A percentile compares a stretch with the other conserved stretches of the same genome.
Conservation (phyloP, 306 rosid genomes). For the Lathyrus sativus region DNA sequence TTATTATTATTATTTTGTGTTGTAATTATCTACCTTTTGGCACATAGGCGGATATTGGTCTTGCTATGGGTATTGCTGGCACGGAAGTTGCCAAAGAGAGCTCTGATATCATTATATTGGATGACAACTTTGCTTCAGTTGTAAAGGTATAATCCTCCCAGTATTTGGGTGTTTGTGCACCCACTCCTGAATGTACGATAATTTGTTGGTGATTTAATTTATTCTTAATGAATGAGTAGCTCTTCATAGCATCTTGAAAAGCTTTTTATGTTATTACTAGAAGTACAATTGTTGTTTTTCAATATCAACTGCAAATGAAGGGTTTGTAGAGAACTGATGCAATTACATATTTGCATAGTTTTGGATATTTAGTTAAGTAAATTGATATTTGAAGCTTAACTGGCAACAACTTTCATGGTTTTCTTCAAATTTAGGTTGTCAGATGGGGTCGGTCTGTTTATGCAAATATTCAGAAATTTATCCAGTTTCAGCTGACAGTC, state of each 20-base stretch:
- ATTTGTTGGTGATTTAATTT: not conserved
- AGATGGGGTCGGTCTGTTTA: slow-evolving; percentile 99
- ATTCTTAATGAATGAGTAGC: slow-evolving; percentile 9
- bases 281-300: slow-evolving; percentile 15
- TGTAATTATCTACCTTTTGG: slow-evolving; percentile 30
- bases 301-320: slow-evolving; percentile 5
- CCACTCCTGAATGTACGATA: not conserved
- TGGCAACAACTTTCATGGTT: slow-evolving; percentile 14
- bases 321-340: slow-evolving; percentile 16
- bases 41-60: slow-evolving; percentile 84
- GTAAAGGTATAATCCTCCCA: slow-evolving; percentile 61
- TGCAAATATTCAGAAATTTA: slow-evolving; percentile 98
- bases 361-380: slow-evolving; percentile 7
- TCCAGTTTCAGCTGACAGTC: slow-evolving; percentile 98
- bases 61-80: slow-evolving; percentile 93
- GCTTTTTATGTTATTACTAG: slow-evolving; percentile 14
- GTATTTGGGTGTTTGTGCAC: not conserved
- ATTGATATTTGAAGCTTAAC: slow-evolving; percentile 11
- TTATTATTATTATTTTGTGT: no score
- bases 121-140: slow-evolving; percentile 88
- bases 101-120: slow-evolving; percentile 90
- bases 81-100: slow-evolving; percentile 97
- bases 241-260: slow-evolving; percentile 22
- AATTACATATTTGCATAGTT: slow-evolving; percentile 7
- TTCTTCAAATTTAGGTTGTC: slow-evolving; percentile 66